Evolutionary conservation across 805 yeast species (phyloP).

Genomic region (Starmerella apis): DNA sequence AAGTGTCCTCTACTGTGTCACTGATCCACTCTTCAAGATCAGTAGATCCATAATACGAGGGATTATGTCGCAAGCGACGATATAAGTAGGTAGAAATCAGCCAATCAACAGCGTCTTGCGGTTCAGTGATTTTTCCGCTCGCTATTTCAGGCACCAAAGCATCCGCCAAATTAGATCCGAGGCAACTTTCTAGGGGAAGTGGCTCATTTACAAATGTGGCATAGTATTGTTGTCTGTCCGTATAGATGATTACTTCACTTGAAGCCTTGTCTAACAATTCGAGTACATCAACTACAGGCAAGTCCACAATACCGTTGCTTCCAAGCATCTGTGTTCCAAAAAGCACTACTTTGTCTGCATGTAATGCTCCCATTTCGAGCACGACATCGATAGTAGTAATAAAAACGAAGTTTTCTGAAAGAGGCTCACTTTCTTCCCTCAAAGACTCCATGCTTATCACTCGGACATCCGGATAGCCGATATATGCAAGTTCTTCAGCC

Average conservation of each 20-base stretch:
- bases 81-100: conserved; percentile 74
- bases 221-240: conserved; percentile 55
- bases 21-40: conserved; percentile 77
- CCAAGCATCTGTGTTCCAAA: not conserved
- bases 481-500: not conserved
- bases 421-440: not conserved
- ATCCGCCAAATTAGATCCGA: conserved; percentile 53
- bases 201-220: conserved; percentile 61
- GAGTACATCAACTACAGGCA: conserved; percentile 30
- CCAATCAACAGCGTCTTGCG: conserved; percentile 89
- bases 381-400: not conserved
- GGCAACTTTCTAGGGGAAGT: conserved; percentile 72
- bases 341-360: not conserved
- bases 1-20: conserved; percentile 62
- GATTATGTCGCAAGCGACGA: conserved; percentile 68
- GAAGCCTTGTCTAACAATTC: conserved; percentile 29
- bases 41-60: conserved; percentile 75
- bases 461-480: not conserved
- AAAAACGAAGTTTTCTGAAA: not conserved
- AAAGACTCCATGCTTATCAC: not conserved
- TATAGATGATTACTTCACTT: conserved; percentile 42
- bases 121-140: conserved; percentile 46
- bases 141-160: conserved; percentile 64
- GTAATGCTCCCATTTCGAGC: not conserved
- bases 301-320: not conserved